These are phyloP conservation scores for Hygrophila difformis DNA, from an alignment of 257 asterid species.

Conservation along the genomic window DNA sequence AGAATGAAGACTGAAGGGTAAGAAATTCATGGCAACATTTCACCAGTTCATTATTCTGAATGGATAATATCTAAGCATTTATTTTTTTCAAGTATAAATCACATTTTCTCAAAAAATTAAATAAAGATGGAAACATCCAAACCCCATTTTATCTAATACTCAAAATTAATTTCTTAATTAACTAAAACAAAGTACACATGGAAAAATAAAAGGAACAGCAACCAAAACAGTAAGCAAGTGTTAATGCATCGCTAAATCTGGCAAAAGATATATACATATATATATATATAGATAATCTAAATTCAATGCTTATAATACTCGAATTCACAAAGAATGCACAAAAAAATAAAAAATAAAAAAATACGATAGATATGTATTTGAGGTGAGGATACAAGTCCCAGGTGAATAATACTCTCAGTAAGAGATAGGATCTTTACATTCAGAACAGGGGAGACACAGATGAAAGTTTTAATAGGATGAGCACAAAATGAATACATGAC, in stretches of 20 bases:
- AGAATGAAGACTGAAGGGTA: not conserved
- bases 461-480: constrained; percentile 1
- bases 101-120: not conserved
- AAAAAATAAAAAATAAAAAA: constrained; percentile 7
- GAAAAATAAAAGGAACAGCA: constrained; percentile 1
- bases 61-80: constrained; percentile 1
- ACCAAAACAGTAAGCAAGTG: not conserved
- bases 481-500: not conserved
- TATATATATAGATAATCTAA: too few species aligned
- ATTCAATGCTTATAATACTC: not conserved
- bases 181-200: not conserved
- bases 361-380: too few species aligned
- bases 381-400: constrained; percentile 6
- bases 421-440: constrained; percentile 7
- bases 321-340: constrained; percentile 10
- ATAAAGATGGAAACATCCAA: constrained; percentile 8
- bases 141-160: not conserved
- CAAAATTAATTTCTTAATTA: not conserved
- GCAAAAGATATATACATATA: not conserved
- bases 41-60: constrained; percentile 4
- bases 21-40: not conserved
- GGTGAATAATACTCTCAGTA: constrained; percentile 9
- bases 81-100: constrained; percentile 2
- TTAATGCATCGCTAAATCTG: not conserved
- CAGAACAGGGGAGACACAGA: not conserved